These are phyloP conservation scores for Fistulinella staudtii DNA, from an alignment of 1,284 basidiomycete species.

Conservation along the genomic window DNA sequence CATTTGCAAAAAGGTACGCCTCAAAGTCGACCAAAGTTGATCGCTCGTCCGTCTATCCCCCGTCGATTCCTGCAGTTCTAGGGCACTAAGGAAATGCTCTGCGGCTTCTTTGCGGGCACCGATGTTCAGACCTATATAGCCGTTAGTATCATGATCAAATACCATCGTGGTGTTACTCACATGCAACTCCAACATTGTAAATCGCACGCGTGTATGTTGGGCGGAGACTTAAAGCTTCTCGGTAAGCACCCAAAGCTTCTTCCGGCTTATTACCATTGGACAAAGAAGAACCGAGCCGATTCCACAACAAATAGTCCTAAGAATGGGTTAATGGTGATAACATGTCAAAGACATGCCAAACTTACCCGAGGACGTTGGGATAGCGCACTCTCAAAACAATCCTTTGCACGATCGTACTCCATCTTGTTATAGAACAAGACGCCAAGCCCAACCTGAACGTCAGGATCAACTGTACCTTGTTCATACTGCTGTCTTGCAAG, in stretches of 20 bases:
- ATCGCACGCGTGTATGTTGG: conserved; percentile 97
- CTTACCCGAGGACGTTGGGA: conserved; percentile 67
- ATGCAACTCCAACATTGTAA: conserved; percentile 96
- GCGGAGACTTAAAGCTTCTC: conserved; percentile 87
- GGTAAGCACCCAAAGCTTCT: conserved; percentile 93
- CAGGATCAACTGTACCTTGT: conserved; percentile 76
- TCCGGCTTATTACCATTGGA: conserved; percentile 96
- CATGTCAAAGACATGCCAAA: conserved; percentile 1
- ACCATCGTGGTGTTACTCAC: conserved; percentile 42
- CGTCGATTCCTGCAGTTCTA: conserved; percentile 71
- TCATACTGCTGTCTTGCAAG: conserved; percentile 79
- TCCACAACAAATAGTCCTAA: conserved; percentile 95
- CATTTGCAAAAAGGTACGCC: conserved; percentile 80
- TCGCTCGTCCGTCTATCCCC: conserved; percentile 69
- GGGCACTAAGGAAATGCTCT: conserved; percentile 92
- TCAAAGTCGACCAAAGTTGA: conserved; percentile 90
- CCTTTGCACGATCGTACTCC: conserved; percentile 78
- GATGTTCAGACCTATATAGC: conserved; percentile 78
- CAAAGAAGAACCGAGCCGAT: conserved; percentile 90
- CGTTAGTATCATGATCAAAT: conserved; percentile 3
- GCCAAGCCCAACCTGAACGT: conserved; percentile 92
- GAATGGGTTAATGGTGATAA: neutral
- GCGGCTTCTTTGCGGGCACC: conserved; percentile 95
- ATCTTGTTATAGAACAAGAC: conserved; percentile 88
- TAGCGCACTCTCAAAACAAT: conserved; percentile 89